Evolutionary conservation across 495 filamentous ascomycete species (phyloP), one percentile per base, ranked within the genome.

Genomic region (Hyaloscypha finlandica): DNA sequence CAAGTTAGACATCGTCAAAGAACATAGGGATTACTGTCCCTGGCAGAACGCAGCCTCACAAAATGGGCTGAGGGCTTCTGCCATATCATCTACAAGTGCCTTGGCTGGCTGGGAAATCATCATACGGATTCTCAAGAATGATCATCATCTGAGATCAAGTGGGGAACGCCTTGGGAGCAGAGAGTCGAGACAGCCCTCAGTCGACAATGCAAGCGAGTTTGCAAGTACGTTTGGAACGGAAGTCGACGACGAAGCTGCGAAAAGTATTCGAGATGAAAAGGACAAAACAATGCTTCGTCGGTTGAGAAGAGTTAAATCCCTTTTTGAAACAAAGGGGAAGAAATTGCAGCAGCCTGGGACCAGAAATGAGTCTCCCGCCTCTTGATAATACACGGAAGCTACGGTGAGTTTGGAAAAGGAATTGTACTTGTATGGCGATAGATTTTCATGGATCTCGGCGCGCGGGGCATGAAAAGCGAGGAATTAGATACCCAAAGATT

Each of bases 11-110:
- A 85, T 86, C 3, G 73, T 87, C 8, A 77, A 79, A 19, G 89
- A 92, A 71, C 91, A 94, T 72, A 84, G 92, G 74, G 89, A 91
- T 66, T 93, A 92, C 74, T 94, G 91, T 70, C 91, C 91, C 4
- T 94, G 91, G 91, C 81, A 90, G 70, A 90, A 87, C 70, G 75
- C 83, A 16, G 67, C 73, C 0, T 80, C 85, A 11, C 91, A 94
- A 74, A 73, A 66, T 63, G 74, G 70, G 12, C 53, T 45, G 11
- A 61, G 30, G 16, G 32, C 62, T 32, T 25, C 64, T 16, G 29
- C 25, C 3, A 65, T 63, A 19, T 56, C 60, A 19, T 33, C 64
- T 1, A 70, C 54, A 20, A 45, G 25, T 30, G 14, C 53, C 3
- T 39, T 71, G 37, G 67, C 73, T 22, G 71, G 71, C 2, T 75